Evolutionary conservation across 441 rosid species (phyloP).

Genomic region (Populus hybrid): DNA sequence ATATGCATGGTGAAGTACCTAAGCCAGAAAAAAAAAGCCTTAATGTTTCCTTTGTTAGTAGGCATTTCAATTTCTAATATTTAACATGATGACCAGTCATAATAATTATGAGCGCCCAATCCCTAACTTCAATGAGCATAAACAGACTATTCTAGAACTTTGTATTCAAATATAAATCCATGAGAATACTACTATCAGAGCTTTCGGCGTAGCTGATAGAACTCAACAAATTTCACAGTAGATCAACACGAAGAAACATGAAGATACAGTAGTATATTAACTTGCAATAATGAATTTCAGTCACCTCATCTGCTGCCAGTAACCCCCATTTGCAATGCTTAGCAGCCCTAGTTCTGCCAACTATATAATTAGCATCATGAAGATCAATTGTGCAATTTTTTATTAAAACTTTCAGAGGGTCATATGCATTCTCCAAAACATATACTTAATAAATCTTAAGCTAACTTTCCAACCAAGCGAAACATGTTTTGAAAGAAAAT

Average conservation of each 20-base stretch:
- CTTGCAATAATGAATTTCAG: neutral
- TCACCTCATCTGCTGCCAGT: neutral
- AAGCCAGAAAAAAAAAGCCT: neutral
- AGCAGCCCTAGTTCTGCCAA: neutral
- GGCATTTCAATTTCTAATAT: neutral
- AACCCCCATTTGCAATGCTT: neutral
- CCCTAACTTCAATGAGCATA: neutral
- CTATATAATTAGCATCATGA: neutral
- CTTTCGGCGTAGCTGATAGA: neutral
- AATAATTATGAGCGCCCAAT: neutral
- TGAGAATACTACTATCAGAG: neutral
- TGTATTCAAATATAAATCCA: neutral
- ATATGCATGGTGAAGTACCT: neutral
- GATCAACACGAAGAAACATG: neutral
- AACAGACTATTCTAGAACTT: neutral
- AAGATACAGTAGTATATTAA: neutral
- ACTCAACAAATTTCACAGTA: neutral
- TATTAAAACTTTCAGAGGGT: neutral
- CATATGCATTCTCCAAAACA: neutral
- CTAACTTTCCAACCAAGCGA: neutral
- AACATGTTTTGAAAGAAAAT: neutral
- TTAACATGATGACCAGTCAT: neutral
- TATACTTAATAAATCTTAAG: neutral
- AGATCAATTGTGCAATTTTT: neutral
- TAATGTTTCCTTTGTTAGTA: neutral